These are phyloP conservation scores for Stemphylium lycopersici DNA, from an alignment of 2,329 filamentous ascomycete species.

Conservation along the genomic window DNA sequence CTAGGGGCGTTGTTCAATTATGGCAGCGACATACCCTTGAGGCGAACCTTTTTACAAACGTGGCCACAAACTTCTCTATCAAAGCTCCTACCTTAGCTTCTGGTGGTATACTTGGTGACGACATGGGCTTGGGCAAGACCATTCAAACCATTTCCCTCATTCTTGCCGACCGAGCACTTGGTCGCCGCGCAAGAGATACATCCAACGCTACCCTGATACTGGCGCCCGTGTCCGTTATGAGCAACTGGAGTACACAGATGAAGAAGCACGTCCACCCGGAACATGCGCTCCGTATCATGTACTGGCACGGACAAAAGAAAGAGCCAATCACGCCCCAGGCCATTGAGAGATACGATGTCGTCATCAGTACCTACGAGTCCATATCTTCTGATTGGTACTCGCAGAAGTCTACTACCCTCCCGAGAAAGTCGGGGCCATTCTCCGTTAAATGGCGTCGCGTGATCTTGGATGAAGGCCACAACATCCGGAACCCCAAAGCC, in stretches of 20 bases:
- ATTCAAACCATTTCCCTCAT: constrained; percentile 84
- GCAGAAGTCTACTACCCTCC: constrained; percentile 46
- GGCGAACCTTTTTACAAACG: constrained; percentile 64
- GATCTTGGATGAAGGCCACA: constrained; percentile 59
- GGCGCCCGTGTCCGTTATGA: constrained; percentile 84
- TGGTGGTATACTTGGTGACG: constrained; percentile 86
- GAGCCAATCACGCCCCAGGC: constrained; percentile 58
- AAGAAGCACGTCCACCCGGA: constrained; percentile 70
- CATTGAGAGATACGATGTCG: constrained; percentile 71
- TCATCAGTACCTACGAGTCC: constrained; percentile 85
- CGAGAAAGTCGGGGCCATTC: constrained; percentile 55
- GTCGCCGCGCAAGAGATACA: constrained; percentile 23
- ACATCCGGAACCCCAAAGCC: constrained; percentile 76
- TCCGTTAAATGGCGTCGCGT: constrained; percentile 77
- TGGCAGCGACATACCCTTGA: constrained; percentile 66
- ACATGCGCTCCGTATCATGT: constrained; percentile 68
- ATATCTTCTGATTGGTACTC: constrained; percentile 69
- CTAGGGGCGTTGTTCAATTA: constrained; percentile 72
- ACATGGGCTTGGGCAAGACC: constrained; percentile 93
- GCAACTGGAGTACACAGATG: constrained; percentile 86
- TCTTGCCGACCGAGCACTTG: constrained; percentile 58
- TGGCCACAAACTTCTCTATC: constrained; percentile 71
- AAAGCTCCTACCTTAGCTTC: constrained; percentile 70
- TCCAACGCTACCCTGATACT: constrained; percentile 74
- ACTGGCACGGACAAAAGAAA: constrained; percentile 72